Evolutionary conservation across 1,139 yeast genomes (phyloP).

Genomic region (Hansenula sp.): DNA sequence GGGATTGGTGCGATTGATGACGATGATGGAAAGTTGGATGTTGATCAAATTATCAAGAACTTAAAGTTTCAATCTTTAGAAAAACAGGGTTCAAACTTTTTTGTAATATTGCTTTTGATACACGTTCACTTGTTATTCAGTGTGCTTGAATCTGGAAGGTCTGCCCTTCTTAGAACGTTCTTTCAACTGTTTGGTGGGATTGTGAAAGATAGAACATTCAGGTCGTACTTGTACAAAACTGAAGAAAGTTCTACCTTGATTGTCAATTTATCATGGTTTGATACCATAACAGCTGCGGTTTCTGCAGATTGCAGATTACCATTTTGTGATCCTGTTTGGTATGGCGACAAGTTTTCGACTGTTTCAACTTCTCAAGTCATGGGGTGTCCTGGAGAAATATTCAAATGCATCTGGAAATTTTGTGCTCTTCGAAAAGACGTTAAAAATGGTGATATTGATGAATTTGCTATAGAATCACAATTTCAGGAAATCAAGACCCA

Average conservation of each 20-base stretch:
- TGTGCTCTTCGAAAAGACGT: conserved; percentile 38
- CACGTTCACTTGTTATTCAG: conserved; percentile 50
- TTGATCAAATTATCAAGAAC: conserved; percentile 28
- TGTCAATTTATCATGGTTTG: conserved; percentile 53
- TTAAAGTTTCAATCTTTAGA: conserved; percentile 31
- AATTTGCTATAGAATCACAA: conserved; percentile 16
- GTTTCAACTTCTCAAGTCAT: conserved; percentile 47
- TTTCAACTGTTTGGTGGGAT: conserved; percentile 46
- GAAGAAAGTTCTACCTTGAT: conserved; percentile 43
- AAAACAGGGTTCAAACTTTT: conserved; percentile 38
- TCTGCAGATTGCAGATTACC: conserved; percentile 53
- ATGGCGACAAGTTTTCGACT: conserved; percentile 36
- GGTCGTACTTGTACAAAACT: conserved; percentile 33
- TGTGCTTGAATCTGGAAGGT: conserved; percentile 48
- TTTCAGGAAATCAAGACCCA: conserved; percentile 30
- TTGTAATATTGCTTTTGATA: conserved; percentile 45
- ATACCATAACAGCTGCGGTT: conserved; percentile 49
- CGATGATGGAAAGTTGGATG: conserved; percentile 23
- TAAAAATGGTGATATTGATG: conserved; percentile 13
- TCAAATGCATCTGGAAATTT: conserved; percentile 38
- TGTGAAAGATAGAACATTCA: conserved; percentile 36
- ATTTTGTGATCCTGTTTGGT: conserved; percentile 47
- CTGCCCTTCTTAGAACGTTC: conserved; percentile 44
- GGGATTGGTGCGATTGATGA: conserved; percentile 9
- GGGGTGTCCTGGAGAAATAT: conserved; percentile 57